Percentiles rank a stretch among this genome's conserved stretches.
These are phyloP conservation scores for Paramecium tetraurelia DNA, from an alignment of 73 alveolate species.

Conservation along the genomic window DNA sequence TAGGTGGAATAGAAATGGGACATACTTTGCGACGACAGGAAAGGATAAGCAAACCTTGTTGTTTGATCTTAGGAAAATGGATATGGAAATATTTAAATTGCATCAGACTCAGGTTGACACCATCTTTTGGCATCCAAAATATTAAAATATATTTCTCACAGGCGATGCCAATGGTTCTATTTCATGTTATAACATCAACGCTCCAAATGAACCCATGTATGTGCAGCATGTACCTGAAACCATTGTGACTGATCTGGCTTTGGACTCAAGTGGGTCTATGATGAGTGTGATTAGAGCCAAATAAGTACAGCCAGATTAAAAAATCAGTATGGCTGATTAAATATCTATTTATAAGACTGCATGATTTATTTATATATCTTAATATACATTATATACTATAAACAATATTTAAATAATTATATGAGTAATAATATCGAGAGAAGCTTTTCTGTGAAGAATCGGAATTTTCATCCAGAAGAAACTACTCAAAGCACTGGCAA, in stretches of 20 bases:
- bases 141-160: neutral
- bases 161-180: slow-evolving; percentile 28
- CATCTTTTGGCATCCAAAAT: slow-evolving; percentile 24
- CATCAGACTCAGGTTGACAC: neutral
- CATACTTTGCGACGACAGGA: neutral
- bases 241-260: neutral
- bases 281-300: slow-evolving; percentile 38
- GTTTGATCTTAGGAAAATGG: slow-evolving; percentile 7
- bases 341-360: neutral
- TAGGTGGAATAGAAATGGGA: neutral
- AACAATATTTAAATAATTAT: neutral
- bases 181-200: neutral
- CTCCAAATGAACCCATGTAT: slow-evolving; percentile 28
- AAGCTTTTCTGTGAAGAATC: slow-evolving; percentile 1
- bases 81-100: neutral
- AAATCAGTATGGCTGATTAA: neutral
- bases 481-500: neutral
- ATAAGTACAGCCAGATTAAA: neutral
- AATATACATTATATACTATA: no score
- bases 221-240: neutral
- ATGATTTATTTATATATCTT: neutral
- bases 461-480: neutral
- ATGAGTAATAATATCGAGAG: neutral
- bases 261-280: neutral
- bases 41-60: slow-evolving; percentile 8